These are phyloP conservation scores for Podaxis rugospora DNA, from an alignment of 768 basidiomycete genomes.

Conservation along the genomic window DNA sequence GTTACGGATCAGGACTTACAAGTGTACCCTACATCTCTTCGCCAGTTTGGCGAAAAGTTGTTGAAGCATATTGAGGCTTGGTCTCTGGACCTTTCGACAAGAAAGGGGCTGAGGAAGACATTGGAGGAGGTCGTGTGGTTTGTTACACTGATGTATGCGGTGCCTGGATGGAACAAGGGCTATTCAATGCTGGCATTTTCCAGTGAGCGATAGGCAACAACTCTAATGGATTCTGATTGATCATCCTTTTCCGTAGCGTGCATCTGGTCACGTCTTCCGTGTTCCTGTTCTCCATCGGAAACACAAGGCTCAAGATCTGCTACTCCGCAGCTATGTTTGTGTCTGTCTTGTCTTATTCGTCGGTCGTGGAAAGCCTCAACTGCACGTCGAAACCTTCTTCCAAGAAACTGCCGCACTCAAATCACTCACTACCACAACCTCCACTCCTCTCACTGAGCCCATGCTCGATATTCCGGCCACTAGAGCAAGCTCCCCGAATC, in stretches of 20 bases:
- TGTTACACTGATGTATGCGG: constrained; percentile 48
- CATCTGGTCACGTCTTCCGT: constrained; percentile 64
- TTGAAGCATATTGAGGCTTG: constrained; percentile 35
- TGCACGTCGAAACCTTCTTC: constrained; percentile 50
- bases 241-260: constrained; percentile 37
- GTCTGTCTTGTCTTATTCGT: constrained; percentile 51
- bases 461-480: constrained; percentile 24
- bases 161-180: constrained; percentile 38
- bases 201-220: constrained; percentile 33
- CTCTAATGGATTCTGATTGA: neutral
- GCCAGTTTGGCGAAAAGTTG: constrained; percentile 36
- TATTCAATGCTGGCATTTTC: constrained; percentile 57
- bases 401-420: constrained; percentile 9
- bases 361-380: constrained; percentile 46
- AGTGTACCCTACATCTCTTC: constrained; percentile 24
- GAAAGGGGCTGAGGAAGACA: constrained; percentile 34
- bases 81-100: constrained; percentile 26
- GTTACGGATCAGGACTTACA: neutral
- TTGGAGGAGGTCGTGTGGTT: constrained; percentile 58
- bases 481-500: constrained; percentile 39
- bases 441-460: constrained; percentile 18
- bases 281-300: constrained; percentile 44
- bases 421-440: neutral
- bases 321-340: constrained; percentile 56
- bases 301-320: constrained; percentile 38